Conservation (phyloP, 768 basidiomycete species). For the Xerocomus brunneocitrinus region DNA sequence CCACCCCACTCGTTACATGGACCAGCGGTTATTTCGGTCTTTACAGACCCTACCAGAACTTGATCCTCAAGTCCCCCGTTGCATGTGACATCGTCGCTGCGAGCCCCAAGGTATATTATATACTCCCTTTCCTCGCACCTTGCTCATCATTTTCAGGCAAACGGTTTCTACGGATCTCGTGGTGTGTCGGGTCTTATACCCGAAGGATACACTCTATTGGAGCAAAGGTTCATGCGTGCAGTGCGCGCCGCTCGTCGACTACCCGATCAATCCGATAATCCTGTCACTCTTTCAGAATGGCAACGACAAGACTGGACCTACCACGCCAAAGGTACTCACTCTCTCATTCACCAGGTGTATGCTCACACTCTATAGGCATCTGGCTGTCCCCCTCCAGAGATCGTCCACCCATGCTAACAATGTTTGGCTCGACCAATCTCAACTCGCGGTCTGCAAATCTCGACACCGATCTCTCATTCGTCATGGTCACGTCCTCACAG, state of each 20-base stretch:
- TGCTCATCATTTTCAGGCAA: slow-evolving; percentile 55
- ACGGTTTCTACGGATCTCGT: slow-evolving; percentile 88
- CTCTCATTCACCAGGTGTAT: not conserved
- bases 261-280: slow-evolving; percentile 29
- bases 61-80: slow-evolving; percentile 55
- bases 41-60: slow-evolving; percentile 71
- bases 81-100: slow-evolving; percentile 77
- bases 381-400: slow-evolving; percentile 67
- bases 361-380: slow-evolving; percentile 49
- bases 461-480: slow-evolving; percentile 87
- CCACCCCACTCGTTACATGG: slow-evolving; percentile 61
- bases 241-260: slow-evolving; percentile 44
- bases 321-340: slow-evolving; percentile 83
- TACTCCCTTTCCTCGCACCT: not conserved
- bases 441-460: slow-evolving; percentile 88
- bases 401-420: slow-evolving; percentile 60
- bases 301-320: slow-evolving; percentile 90
- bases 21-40: slow-evolving; percentile 97
- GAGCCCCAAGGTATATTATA: slow-evolving; percentile 63
- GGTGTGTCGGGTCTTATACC: slow-evolving; percentile 93
- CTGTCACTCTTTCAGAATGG: slow-evolving; percentile 85
- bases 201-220: slow-evolving; percentile 88
- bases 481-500: slow-evolving; percentile 67
- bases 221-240: slow-evolving; percentile 76
- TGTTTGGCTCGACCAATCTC: slow-evolving; percentile 94